Base-by-base conservation (phyloP, 148 eudicot genomes). In the Agrostemma githago region DNA sequence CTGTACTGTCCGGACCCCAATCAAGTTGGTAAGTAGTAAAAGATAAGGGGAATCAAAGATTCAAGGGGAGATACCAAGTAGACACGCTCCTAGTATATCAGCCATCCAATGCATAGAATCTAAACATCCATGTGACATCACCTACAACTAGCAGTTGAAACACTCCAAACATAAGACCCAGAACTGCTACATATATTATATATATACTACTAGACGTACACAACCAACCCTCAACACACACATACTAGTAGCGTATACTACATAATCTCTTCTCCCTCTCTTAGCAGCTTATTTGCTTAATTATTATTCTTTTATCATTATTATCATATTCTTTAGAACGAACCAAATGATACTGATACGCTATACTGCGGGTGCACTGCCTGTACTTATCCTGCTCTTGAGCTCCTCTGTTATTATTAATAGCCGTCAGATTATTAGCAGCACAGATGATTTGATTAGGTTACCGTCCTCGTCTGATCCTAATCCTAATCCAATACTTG, bases 391-490 rank as follows among this genome's bases (percentile, higher is more conserved):
- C 44, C n/a, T 76, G 8, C 7, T 79, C 1, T 8, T 72, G 15
- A 63, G 69, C 71, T 63, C 76, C 37, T 38, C 77, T 11, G 83
- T 26, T 42, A 37, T 62, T 4, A 42, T 83, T 41, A 37, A 66
- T 4, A 42, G 85, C 75, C 87, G 87, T 63, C 70, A 62, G 71
- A 79, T 84, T 34, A 70, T 3, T 26, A 26, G 34, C 34, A 26
- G 34, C 19, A 16, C 2, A 64, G 84, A 81, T 21, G 81, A 76
- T 10, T 66, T 84, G 7, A 73, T 82, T 42, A 71, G 77, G 64
- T 51, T 82, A 44, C 81, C 87, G 21, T 82, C 77, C 39, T 79
- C 87, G n/a, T 82, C 77, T 21, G 80, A 78, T 72, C 72, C 63
- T 61, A 15, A 78, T 72, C 72, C 63, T 61, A 15, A 64, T 1